Conservation (phyloP, 116 monocot genomes). For the Cymodocea nodosa region DNA sequence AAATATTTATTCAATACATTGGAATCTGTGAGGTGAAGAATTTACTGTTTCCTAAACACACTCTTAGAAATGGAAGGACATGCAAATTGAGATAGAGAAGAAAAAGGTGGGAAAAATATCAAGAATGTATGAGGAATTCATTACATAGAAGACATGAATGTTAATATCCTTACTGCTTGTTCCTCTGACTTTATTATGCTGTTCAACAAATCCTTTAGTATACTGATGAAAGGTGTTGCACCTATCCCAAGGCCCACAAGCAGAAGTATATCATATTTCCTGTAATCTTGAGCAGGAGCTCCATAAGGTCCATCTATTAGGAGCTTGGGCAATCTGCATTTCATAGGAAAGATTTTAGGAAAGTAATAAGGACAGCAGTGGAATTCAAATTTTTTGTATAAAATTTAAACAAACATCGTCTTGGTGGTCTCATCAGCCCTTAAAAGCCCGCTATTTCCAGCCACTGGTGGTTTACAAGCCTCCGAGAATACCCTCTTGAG, state of each 20-base stretch:
- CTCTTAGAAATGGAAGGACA: background rate
- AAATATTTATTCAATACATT: no score
- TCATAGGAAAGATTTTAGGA: background rate
- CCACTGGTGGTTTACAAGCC: conserved; percentile 64
- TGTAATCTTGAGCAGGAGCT: conserved; percentile 88
- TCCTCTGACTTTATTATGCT: conserved; percentile 83
- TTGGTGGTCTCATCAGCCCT: conserved; percentile 89
- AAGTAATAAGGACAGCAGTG: no score
- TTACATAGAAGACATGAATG: background rate
- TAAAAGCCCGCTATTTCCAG: conserved; percentile 79
- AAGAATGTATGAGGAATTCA: conserved; percentile 1
- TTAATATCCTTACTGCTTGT: conserved; percentile 36
- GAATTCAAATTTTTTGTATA: no score
- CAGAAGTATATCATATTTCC: conserved; percentile 75
- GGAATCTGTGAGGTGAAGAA: no score
- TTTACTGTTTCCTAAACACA: no score
- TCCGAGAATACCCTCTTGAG: conserved; percentile 64
- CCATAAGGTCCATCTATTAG: conserved; percentile 94
- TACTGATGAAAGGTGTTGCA: conserved; percentile 97
- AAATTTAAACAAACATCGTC: conserved; percentile 24
- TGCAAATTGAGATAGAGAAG: background rate
- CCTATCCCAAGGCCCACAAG: conserved; percentile 89
- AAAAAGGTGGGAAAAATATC: background rate
- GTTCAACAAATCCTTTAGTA: conserved; percentile 79
- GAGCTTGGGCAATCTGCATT: conserved; percentile 75